These are phyloP conservation scores for Stellera chamaejasme DNA, from an alignment of 345 rosid species.

Conservation along the genomic window DNA sequence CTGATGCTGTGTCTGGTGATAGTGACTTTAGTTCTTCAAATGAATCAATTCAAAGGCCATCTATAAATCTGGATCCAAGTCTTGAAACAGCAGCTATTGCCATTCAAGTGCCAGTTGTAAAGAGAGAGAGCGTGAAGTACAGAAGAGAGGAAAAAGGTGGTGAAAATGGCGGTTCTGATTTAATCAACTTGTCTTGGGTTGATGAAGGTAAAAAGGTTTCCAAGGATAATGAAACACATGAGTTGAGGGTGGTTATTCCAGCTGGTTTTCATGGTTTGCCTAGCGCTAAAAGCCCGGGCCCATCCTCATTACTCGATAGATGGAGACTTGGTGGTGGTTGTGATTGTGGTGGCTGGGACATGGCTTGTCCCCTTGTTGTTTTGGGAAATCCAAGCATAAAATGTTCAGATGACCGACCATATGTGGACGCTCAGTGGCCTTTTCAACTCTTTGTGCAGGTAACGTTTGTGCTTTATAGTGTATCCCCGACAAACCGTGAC, in stretches of 20 bases:
- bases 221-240: slow-evolving; percentile 17
- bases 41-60: slow-evolving; percentile 36
- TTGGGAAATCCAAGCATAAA: slow-evolving; percentile 43
- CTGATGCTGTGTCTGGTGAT: slow-evolving; percentile 26
- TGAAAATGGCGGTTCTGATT: slow-evolving; percentile 22
- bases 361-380: slow-evolving; percentile 80
- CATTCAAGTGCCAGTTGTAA: slow-evolving; percentile 52
- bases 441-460: slow-evolving; percentile 71
- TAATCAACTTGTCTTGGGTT: slow-evolving; percentile 27
- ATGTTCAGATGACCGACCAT: slow-evolving; percentile 39
- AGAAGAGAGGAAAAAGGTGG: slow-evolving; percentile 27
- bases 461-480: slow-evolving; percentile 6
- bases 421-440: slow-evolving; percentile 35
- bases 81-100: slow-evolving; percentile 72
- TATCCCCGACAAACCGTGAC: not conserved
- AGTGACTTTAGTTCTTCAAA: slow-evolving; percentile 27
- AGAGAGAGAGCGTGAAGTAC: slow-evolving; percentile 67
- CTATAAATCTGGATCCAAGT: slow-evolving; percentile 39
- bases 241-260: slow-evolving; percentile 65
- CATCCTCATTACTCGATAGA: slow-evolving; percentile 68
- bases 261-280: slow-evolving; percentile 80
- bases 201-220: slow-evolving; percentile 28
- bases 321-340: slow-evolving; percentile 96
- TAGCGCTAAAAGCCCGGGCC: slow-evolving; percentile 41
- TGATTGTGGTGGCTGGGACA: slow-evolving; percentile 99